Evolutionary conservation across 2,329 filamentous ascomycete genomes (phyloP).

Genomic region (Cercospora citrullina): DNA sequence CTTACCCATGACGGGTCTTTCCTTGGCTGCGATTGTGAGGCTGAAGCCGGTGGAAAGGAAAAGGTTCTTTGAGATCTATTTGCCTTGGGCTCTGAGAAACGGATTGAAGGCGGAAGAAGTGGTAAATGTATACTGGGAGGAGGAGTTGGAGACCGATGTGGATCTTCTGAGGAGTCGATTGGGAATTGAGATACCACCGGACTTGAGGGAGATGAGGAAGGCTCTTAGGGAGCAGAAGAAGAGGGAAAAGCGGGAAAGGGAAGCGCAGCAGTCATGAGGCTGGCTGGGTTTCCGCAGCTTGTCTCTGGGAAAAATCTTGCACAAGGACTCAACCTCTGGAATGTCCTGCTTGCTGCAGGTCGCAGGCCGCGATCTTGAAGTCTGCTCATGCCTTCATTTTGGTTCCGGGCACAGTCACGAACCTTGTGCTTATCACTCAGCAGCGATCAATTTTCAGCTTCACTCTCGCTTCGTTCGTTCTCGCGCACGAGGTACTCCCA

Average conservation of each 20-base stretch:
- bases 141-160: slow-evolving; percentile 82
- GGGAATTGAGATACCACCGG: slow-evolving; percentile 84
- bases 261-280: background rate
- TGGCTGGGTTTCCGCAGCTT: too few relatives aligned
- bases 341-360: too few relatives aligned
- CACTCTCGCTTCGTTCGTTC: too few relatives aligned
- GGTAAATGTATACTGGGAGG: slow-evolving; percentile 98
- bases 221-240: slow-evolving; percentile 68
- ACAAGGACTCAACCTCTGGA: too few relatives aligned
- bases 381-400: too few relatives aligned
- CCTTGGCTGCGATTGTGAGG: slow-evolving; percentile 68
- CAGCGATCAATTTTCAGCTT: too few relatives aligned
- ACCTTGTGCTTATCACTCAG: too few relatives aligned
- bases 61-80: slow-evolving; percentile 71
- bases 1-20: slow-evolving; percentile 91
- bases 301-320: too few relatives aligned
- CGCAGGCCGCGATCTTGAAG: too few relatives aligned
- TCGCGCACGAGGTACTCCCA: too few relatives aligned
- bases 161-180: slow-evolving; percentile 70
- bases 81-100: slow-evolving; percentile 89
- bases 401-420: too few relatives aligned
- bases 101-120: slow-evolving; percentile 74
- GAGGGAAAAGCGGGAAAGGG: slow-evolving; percentile 57
- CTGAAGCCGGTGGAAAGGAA: slow-evolving; percentile 64
- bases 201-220: slow-evolving; percentile 75